Conservation (phyloP, 495 filamentous ascomycete species). For the Penicillium riverlandense region DNA sequence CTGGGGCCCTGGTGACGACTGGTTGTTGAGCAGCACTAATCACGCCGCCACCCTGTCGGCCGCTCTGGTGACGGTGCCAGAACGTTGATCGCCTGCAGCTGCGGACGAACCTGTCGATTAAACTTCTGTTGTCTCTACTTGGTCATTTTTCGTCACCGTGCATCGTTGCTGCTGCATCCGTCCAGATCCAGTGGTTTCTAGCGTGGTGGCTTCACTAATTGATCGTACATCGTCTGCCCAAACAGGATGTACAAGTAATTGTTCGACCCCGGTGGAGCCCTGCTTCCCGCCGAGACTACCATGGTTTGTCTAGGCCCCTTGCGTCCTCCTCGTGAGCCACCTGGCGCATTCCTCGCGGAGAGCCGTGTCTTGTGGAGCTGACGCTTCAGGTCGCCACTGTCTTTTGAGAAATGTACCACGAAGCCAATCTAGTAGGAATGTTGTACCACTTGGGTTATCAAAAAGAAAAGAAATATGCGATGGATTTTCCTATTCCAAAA, state of each 20-base stretch:
- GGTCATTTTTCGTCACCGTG: neutral
- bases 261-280: too few species aligned
- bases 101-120: constrained; percentile 18
- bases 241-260: too few species aligned
- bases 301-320: constrained; percentile 13
- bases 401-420: constrained; percentile 1
- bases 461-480: too few species aligned
- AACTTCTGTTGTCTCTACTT: constrained; percentile 2
- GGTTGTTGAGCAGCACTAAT: constrained; percentile 6
- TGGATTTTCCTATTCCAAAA: constrained; percentile 1
- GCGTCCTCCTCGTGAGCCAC: constrained; percentile 19
- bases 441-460: too few species aligned
- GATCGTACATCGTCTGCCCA: too few species aligned
- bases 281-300: too few species aligned
- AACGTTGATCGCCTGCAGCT: constrained; percentile 8
- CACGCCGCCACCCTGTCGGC: too few species aligned
- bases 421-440: neutral
- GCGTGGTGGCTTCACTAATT: neutral
- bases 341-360: constrained; percentile 7
- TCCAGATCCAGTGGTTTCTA: neutral
- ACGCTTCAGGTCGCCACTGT: neutral
- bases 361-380: constrained; percentile 2
- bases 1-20: neutral
- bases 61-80: too few species aligned
- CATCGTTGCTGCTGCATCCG: neutral